Percentiles rank a stretch among this genome's conserved stretches.
Conservation (phyloP, 2,329 filamentous ascomycete species). For the Chrysosphaeria jannelii region DNA sequence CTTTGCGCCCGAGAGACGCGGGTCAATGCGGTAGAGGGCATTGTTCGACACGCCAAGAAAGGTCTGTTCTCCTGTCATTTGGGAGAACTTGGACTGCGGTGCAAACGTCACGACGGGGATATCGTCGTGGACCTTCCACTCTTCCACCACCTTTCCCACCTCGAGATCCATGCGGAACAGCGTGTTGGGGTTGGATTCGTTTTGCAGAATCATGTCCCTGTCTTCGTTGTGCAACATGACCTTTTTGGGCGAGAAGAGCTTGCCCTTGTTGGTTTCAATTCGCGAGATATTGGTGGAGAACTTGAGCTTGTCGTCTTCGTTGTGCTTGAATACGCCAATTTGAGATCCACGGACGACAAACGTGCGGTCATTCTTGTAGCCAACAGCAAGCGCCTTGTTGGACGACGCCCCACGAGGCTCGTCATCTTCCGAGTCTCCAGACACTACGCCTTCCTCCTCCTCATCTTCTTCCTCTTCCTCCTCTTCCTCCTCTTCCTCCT, state of each 20-base stretch:
- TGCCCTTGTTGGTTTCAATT: conserved; percentile 64
- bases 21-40: conserved; percentile 77
- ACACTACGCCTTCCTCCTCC: conserved; percentile 20
- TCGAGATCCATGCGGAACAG: conserved; percentile 95
- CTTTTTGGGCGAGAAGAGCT: conserved; percentile 78
- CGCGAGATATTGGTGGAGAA: conserved; percentile 96
- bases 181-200: conserved; percentile 55
- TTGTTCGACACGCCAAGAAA: conserved; percentile 86
- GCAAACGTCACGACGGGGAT: conserved; percentile 79
- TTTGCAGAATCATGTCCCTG: conserved; percentile 68
- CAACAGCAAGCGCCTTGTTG: conserved; percentile 85
- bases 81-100: conserved; percentile 90
- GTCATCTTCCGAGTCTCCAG: conserved; percentile 48
- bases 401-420: conserved; percentile 38
- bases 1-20: conserved; percentile 68
- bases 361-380: conserved; percentile 87
- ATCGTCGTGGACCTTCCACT: conserved; percentile 95
- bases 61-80: conserved; percentile 85
- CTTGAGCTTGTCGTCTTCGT: conserved; percentile 66
- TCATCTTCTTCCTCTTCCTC: conserved; percentile 20
- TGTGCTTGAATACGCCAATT: conserved; percentile 97
- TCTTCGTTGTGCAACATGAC: conserved; percentile 89
- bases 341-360: conserved; percentile 94
- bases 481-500: conserved; percentile 11
- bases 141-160: conserved; percentile 90